These are phyloP conservation scores for Diplodia sapinea DNA, from an alignment of 2,329 filamentous ascomycete genomes.

Conservation along the genomic window DNA sequence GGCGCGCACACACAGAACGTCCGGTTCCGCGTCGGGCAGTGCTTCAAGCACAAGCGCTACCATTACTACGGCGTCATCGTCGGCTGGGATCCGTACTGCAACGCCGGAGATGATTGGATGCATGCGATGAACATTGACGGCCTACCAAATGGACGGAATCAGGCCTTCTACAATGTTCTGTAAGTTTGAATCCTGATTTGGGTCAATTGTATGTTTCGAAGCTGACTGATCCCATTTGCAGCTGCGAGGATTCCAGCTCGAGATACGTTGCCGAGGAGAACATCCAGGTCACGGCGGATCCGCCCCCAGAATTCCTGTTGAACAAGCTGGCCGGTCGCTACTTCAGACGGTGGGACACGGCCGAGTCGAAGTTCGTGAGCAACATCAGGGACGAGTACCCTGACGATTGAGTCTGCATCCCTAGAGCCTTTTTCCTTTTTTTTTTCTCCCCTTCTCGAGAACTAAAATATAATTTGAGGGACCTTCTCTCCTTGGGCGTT, in stretches of 20 bases:
- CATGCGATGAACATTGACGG: slow-evolving; percentile 67
- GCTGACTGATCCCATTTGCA: slow-evolving; percentile 40
- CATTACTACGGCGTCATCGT: slow-evolving; percentile 80
- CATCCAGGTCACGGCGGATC: slow-evolving; percentile 57
- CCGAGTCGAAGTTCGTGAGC: slow-evolving; percentile 74
- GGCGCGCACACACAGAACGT: slow-evolving; percentile 35
- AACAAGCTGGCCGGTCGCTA: slow-evolving; percentile 77
- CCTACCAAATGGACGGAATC: slow-evolving; percentile 63
- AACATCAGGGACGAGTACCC: slow-evolving; percentile 85
- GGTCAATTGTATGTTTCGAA: neutral
- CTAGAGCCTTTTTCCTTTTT: too few species aligned
- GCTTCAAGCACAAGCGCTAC: slow-evolving; percentile 84
- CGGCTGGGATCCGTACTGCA: slow-evolving; percentile 77
- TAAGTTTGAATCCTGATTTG: slow-evolving; percentile 55
- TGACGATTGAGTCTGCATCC: slow-evolving; percentile 61
- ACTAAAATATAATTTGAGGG: neutral
- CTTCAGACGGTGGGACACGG: slow-evolving; percentile 83
- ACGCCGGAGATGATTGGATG: slow-evolving; percentile 66
- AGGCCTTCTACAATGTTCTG: slow-evolving; percentile 87
- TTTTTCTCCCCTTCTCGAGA: neutral
- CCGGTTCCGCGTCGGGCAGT: slow-evolving; percentile 65
- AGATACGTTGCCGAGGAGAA: slow-evolving; percentile 84
- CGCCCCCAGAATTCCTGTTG: slow-evolving; percentile 46
- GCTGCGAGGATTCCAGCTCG: slow-evolving; percentile 69
- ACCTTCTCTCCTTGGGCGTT: neutral